phyloP scores from a whole-genome alignment of 1,139 yeast species.

The Yamadazyma aaseri region DNA sequence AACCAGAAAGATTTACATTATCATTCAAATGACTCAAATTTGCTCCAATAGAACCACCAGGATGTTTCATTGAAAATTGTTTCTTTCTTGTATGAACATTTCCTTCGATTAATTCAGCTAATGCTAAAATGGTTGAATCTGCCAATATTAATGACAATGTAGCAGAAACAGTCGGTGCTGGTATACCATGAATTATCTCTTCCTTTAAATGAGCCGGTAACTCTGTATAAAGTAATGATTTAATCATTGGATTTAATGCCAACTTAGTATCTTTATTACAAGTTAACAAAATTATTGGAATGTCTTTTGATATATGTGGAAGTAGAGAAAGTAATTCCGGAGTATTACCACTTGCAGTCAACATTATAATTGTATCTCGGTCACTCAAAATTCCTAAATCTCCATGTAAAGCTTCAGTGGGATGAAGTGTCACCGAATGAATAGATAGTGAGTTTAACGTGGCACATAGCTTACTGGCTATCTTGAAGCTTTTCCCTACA shows the following conservation, averaged over 20 bases:
- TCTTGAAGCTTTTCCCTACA: conserved; percentile 80
- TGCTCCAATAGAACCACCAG: conserved; percentile 88
- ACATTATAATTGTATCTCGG: conserved; percentile 61
- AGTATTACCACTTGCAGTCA: conserved; percentile 82
- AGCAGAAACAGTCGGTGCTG: conserved; percentile 87
- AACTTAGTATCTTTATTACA: conserved; percentile 52
- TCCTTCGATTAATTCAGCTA: conserved; percentile 63
- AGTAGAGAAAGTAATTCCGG: conserved; percentile 66
- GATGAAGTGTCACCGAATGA: conserved; percentile 68
- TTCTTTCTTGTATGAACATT: conserved; percentile 54
- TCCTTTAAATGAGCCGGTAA: conserved; percentile 61
- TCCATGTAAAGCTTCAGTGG: conserved; percentile 88
- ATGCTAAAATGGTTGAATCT: conserved; percentile 74
- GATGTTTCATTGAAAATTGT: conserved; percentile 71
- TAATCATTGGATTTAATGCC: conserved; percentile 43
- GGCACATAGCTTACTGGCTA: conserved; percentile 76
- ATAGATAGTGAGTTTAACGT: conserved; percentile 79
- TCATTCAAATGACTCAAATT: conserved; percentile 40
- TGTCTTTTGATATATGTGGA: conserved; percentile 53
- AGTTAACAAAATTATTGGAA: conserved; percentile 64
- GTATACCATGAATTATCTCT: conserved; percentile 68
- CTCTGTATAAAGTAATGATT: conserved; percentile 59
- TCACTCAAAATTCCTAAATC: conserved; percentile 73
- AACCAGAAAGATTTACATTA: conserved; percentile 14
- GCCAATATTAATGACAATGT: conserved; percentile 74